Percentiles rank a stretch among this genome's conserved stretches.
Conservation (phyloP, 2,329 filamentous ascomycete genomes). For the Aureobasidium sp. region DNA sequence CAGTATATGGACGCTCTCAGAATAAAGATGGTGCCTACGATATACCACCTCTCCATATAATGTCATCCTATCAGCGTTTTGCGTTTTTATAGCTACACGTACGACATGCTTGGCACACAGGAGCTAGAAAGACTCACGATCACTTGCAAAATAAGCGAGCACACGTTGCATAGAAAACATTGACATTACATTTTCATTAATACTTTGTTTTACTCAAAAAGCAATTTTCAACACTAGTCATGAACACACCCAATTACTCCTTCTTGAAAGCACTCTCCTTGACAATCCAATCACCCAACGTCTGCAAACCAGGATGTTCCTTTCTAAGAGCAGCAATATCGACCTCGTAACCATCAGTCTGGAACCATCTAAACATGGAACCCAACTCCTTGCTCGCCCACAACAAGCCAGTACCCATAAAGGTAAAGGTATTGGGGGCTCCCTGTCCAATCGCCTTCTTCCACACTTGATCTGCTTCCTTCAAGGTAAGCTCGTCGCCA, state of each 20-base stretch:
- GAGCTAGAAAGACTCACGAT: background rate
- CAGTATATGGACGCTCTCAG: too few relatives aligned
- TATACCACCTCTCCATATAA: too few relatives aligned
- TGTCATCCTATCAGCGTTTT: too few relatives aligned
- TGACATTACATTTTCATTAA: background rate
- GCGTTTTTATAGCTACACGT: too few relatives aligned
- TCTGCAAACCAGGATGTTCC: constrained; percentile 32
- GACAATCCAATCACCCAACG: constrained; percentile 17
- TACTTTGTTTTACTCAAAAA: background rate
- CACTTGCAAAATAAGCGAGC: background rate
- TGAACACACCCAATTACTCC: background rate
- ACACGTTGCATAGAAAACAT: background rate
- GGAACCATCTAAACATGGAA: constrained; percentile 42
- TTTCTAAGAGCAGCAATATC: constrained; percentile 39
- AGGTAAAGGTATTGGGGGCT: constrained; percentile 37
- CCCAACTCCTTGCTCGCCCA: constrained; percentile 32
- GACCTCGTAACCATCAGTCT: constrained; percentile 40
- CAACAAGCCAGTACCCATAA: constrained; percentile 37
- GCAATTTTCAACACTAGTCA: background rate
- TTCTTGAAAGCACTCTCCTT: constrained; percentile 17
- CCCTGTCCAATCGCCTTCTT: constrained; percentile 39
- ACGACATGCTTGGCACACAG: too few relatives aligned
- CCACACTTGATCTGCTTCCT: constrained; percentile 40
- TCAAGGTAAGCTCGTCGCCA: constrained; percentile 46
- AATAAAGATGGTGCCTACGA: too few relatives aligned